These are phyloP conservation scores for Solanum appendiculatum DNA, from an alignment of 257 asterid genomes.

Conservation along the genomic window DNA sequence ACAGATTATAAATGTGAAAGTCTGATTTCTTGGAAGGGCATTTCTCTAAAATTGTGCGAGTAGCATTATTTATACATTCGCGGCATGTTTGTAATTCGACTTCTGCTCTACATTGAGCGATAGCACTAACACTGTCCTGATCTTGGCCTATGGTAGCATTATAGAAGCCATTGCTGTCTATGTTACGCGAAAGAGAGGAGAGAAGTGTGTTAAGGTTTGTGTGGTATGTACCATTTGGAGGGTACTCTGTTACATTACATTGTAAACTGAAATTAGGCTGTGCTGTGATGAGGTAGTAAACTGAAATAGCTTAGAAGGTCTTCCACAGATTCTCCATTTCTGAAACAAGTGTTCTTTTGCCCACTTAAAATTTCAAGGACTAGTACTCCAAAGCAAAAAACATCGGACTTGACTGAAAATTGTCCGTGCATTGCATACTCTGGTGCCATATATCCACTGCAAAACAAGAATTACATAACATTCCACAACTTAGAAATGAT, in stretches of 20 bases:
- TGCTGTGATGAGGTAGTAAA: not conserved
- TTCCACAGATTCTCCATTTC: not conserved
- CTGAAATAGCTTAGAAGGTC: not conserved
- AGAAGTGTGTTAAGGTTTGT: slow-evolving; percentile 23
- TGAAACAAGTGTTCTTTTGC: not conserved
- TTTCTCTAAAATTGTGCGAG: not conserved
- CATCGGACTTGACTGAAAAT: slow-evolving; percentile 10
- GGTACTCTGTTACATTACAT: not conserved
- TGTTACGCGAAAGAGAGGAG: slow-evolving; percentile 6
- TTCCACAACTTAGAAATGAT: no score
- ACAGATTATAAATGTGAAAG: slow-evolving; percentile 3
- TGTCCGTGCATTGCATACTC: slow-evolving; percentile 3
- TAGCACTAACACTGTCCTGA: not conserved
- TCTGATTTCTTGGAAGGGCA: slow-evolving; percentile 15
- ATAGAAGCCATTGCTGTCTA: slow-evolving; percentile 11
- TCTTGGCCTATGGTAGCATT: slow-evolving; percentile 6
- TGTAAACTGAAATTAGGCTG: not conserved
- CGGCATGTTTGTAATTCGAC: slow-evolving; percentile 8
- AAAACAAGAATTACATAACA: not conserved
- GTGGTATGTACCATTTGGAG: slow-evolving; percentile 5
- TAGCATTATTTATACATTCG: not conserved
- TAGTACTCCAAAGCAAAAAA: slow-evolving; percentile 17
- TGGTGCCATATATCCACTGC: slow-evolving; percentile 22
- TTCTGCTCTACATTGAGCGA: slow-evolving; percentile 29
- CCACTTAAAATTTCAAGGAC: slow-evolving; percentile 1